Evolutionary conservation across 139 green algal genomes (phyloP).

Genomic region (Dunaliella primolecta): DNA sequence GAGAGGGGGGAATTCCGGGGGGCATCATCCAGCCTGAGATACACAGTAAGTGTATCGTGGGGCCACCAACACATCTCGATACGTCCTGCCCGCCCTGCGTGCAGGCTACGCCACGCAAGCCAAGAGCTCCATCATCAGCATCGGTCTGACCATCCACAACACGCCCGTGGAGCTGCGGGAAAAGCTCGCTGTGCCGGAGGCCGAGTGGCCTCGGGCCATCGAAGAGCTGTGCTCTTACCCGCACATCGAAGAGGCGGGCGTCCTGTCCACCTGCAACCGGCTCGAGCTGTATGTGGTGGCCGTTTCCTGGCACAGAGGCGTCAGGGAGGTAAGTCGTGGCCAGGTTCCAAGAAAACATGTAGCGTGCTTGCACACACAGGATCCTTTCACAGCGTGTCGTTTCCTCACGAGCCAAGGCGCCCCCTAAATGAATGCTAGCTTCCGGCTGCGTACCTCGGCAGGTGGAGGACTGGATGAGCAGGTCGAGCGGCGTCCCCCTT

Average conservation of each 20-base stretch:
- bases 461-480: constrained; percentile 96
- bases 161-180: constrained; percentile 95
- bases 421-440: too few relatives aligned
- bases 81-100: background rate
- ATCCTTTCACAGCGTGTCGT: too few relatives aligned
- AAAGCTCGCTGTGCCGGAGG: constrained; percentile 94
- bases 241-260: constrained; percentile 96
- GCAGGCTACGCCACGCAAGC: constrained; percentile 87
- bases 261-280: constrained; percentile 98
- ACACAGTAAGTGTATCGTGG: background rate
- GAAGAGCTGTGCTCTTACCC: constrained; percentile 88
- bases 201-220: constrained; percentile 92
- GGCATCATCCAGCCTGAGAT: background rate
- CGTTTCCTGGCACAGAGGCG: constrained; percentile 89
- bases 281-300: constrained; percentile 99
- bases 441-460: too few relatives aligned
- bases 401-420: too few relatives aligned
- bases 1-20: background rate
- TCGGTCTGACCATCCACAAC: constrained; percentile 95
- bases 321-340: constrained; percentile 78
- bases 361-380: background rate
- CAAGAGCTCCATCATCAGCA: constrained; percentile 93
- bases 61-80: background rate
- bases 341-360: background rate
- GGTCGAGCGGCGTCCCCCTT: constrained; percentile 82